Evolutionary conservation across 106 monocot genomes (phyloP).

Genomic region (Gastrodia elata): DNA sequence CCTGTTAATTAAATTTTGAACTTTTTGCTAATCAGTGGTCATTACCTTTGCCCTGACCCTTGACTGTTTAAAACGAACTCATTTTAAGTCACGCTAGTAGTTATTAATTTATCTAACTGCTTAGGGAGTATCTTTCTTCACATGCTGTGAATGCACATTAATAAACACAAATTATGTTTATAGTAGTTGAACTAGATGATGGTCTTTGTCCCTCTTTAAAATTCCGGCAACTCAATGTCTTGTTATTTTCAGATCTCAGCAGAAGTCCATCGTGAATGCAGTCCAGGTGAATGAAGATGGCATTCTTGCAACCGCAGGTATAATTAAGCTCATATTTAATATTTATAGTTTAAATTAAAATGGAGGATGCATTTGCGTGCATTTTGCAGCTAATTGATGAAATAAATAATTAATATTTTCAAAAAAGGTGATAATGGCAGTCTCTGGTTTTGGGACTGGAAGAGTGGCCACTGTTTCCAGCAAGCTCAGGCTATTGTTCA

Average conservation of each 20-base stretch:
- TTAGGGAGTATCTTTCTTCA: neutral
- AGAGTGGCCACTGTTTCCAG: conserved; percentile 90
- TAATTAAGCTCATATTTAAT: neutral
- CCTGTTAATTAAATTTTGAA: too few relatives aligned
- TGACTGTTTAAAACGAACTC: too few relatives aligned
- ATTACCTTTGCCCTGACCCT: too few relatives aligned
- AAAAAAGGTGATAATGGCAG: conserved; percentile 96
- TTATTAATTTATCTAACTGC: too few relatives aligned
- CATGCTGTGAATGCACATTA: neutral
- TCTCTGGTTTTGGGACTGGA: conserved; percentile 99
- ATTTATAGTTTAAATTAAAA: neutral
- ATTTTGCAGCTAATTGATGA: neutral
- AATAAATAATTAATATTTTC: neutral
- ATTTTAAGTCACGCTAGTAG: too few relatives aligned
- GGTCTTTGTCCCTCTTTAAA: neutral
- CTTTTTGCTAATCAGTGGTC: too few relatives aligned
- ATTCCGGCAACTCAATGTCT: neutral
- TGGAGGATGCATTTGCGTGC: neutral
- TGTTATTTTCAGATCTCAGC: conserved; percentile 79
- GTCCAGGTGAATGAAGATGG: conserved; percentile 98
- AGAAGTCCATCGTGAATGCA: conserved; percentile 93
- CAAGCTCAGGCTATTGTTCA: conserved; percentile 95
- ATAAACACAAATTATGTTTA: neutral
- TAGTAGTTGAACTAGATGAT: neutral
- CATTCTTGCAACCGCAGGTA: conserved; percentile 91